Evolutionary conservation across 2,329 filamentous ascomycete genomes (phyloP), one percentile per base, ranked within the genome.

Genomic region (Verticillium nubilum): DNA sequence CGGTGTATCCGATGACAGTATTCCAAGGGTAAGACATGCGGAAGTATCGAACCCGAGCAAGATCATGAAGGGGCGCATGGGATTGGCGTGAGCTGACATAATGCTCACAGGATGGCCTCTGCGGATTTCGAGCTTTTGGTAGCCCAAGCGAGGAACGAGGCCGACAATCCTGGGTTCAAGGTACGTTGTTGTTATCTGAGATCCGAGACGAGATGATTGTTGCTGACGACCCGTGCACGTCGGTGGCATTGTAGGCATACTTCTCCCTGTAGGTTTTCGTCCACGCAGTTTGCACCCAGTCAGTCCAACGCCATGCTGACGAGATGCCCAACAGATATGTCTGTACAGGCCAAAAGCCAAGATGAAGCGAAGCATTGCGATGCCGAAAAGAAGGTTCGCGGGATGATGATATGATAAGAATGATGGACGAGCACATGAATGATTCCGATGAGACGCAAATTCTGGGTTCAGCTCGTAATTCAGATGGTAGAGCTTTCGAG

Each of bases 81-180:
- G 12, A 27, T 29, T 28, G 5, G 17, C n/a, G 17, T 29, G 64
- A 69, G 60, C 66, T 64, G 56, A 67, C 69, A 25, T 62, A 61
- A 63, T 55, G 60, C 47, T 59, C 13, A 23, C 62, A 86, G 85
- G 19, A 86, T 86, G 81, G 68, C 81, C 1, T 72, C 81, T 26
- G 77, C 79, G n/a, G 81, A 86, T 57, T 83, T 86, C 42, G 79
- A 86, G 58, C 69, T 81, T 33, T 72, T 87, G 37, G 76, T 86
- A 54, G 79, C 81, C 47, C 78, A 84, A 66, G 83, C 83, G n/a
- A 78, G 79, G 35, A 69, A 65, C 27, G 83, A 86, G 60, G 83
- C 83, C 13, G 74, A 75, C 57, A 78, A 84, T 61, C 77, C 81
- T 2, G 73, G 75, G 5, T 78, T 84, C 62, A 87, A 85, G 79